phyloP scores from a whole-genome alignment of 192 early-diverging fungal species.

The Pilaira anomala region DNA sequence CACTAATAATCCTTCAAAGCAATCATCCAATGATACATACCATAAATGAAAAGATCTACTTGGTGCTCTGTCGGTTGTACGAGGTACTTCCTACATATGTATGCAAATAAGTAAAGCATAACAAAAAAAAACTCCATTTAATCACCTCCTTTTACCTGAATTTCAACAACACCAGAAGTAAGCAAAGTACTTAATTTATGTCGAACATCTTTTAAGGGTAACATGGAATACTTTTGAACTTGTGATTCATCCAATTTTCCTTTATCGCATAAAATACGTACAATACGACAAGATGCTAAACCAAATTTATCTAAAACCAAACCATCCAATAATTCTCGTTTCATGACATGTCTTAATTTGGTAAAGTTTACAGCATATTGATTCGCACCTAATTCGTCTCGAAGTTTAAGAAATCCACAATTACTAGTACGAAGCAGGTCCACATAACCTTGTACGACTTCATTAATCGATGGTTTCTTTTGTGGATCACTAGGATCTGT shows the following conservation, averaged over 20 bases:
- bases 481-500: slow-evolving; percentile 2
- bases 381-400: slow-evolving; percentile 53
- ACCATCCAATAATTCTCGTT: slow-evolving; percentile 49
- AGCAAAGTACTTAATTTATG: slow-evolving; percentile 56
- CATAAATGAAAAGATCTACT: slow-evolving; percentile 71
- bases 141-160: slow-evolving; percentile 14
- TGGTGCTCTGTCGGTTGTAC: slow-evolving; percentile 65
- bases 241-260: slow-evolving; percentile 72
- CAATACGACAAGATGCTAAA: slow-evolving; percentile 52
- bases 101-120: too few species aligned
- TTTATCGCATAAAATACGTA: slow-evolving; percentile 64
- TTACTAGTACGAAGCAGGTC: slow-evolving; percentile 50
- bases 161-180: slow-evolving; percentile 37
- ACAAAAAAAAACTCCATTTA: too few species aligned
- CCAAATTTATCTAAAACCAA: slow-evolving; percentile 61
- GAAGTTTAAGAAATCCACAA: slow-evolving; percentile 49
- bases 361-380: slow-evolving; percentile 59
- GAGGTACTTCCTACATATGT: slow-evolving; percentile 58
- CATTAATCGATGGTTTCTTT: slow-evolving; percentile 15
- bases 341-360: slow-evolving; percentile 50
- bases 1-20: slow-evolving; percentile 45
- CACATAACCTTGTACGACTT: slow-evolving; percentile 55
- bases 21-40: slow-evolving; percentile 50
- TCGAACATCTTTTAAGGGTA: slow-evolving; percentile 58
- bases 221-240: slow-evolving; percentile 60